Evolutionary conservation across 2,329 filamentous ascomycete species (phyloP), one percentile per base, ranked within the genome.

Genomic region (Sporothrix protearum): DNA sequence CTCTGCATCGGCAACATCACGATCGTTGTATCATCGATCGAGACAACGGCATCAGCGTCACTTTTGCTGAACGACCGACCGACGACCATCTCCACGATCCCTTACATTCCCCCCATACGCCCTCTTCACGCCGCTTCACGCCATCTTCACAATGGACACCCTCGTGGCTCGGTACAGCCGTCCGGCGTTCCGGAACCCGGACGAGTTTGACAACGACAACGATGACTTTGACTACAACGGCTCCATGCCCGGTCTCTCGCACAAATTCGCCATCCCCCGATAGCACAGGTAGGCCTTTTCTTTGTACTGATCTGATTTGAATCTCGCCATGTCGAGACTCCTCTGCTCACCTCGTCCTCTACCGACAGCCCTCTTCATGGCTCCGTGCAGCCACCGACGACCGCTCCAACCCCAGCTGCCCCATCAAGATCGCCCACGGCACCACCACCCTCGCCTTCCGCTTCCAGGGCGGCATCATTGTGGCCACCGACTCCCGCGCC

Each of bases 381-480:
- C 93, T 99, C 79, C 94, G 96, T 80, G 93, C 96, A 77, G 93
- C 93, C 82, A 98, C 96, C 77, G 96, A 99, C 85, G 96, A 99
- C 88, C 91, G 94, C 82, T 91, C 94, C 78, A 99, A 99, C 86
- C 94, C 96, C 73, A 89, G 92, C 83, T 97, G 94, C 83, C 96
- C 96, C 77, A 99, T 99, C 88, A 99, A 99, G 88, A 94, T 99
- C 78, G 96, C 96, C 75, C 96, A 99, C 88, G 96, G 96, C 80
- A 99, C 96, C 74, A 99, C 96, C 73, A 99, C 96, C 69, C 90
- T 99, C 74, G 95, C 94, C 75, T 99, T 99, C 88, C 91, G 95
- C 80, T 99, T 98, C 87, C 90, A 98, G 84, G 94, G 94, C 78
- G 96, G 96, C 80, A 98, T 99, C 83, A 96, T 99, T 80, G 95